Evolutionary conservation across 23 red algal genomes (phyloP), one percentile per base, ranked within the genome.

Genomic region (Chondrus crispus): DNA sequence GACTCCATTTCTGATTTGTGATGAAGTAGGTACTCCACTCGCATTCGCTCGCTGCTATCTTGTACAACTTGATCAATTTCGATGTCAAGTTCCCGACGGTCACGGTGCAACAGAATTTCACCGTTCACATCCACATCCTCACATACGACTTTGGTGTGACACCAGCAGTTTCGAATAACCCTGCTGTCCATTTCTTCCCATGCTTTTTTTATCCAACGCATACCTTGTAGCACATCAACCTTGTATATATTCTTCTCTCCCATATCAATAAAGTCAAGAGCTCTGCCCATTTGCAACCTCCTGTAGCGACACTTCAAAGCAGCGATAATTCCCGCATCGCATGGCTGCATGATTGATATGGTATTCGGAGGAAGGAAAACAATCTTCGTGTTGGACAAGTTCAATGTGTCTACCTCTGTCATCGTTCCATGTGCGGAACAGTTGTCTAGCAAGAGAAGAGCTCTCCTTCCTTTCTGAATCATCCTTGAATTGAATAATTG

Each of bases 91-190:
- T n/a, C n/a, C n/a, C n/a, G n/a, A n/a, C n/a, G n/a, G n/a, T n/a
- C n/a, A n/a, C n/a, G n/a, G n/a, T n/a, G n/a, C n/a, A n/a, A n/a
- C n/a, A n/a, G n/a, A n/a, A n/a, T n/a, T n/a, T n/a, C n/a, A n/a
- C n/a, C n/a, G n/a, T n/a, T n/a, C n/a, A n/a, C n/a, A n/a, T n/a
- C n/a, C n/a, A n/a, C n/a, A n/a, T n/a, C n/a, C n/a, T n/a, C n/a
- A n/a, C n/a, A n/a, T n/a, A n/a, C n/a, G n/a, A n/a, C n/a, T n/a
- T n/a, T n/a, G n/a, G n/a, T n/a, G n/a, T n/a, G n/a, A n/a, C n/a
- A n/a, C 82, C 82, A 86, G 55, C 82, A 86, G 20, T 55, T 86
- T 32, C 70, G 63, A 69, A 86, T 71, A 12, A 86, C 36, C 19
- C 7, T 70, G 41, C 58, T 30, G 12, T 55, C 36, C 60, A 86